Conservation (phyloP, 331 rosid genomes). For the Quercus lobata region DNA sequence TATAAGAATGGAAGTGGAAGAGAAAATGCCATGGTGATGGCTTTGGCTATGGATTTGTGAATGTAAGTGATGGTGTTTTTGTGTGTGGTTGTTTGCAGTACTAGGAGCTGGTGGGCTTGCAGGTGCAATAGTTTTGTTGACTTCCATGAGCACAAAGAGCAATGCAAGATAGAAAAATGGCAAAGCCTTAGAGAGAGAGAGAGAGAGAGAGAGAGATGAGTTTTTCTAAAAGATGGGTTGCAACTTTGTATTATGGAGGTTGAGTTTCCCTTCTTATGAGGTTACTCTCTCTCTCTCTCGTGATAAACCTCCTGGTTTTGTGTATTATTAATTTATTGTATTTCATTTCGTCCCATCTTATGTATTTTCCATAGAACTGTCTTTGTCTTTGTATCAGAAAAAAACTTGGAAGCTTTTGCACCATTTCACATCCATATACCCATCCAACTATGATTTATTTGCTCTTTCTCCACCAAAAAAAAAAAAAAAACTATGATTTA, state of each 20-base stretch:
- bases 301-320: slow-evolving; percentile 34
- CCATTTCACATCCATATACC: slow-evolving; percentile 13
- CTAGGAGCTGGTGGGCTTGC: slow-evolving; percentile 26
- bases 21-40: slow-evolving; percentile 39
- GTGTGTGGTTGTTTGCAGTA: slow-evolving; percentile 25
- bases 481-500: slow-evolving; percentile 3
- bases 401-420: slow-evolving; percentile 32
- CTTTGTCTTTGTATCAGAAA: slow-evolving; percentile 36
- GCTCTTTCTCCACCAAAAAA: not conserved
- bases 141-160: slow-evolving; percentile 64
- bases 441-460: slow-evolving; percentile 18
- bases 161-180: slow-evolving; percentile 17
- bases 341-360: slow-evolving; percentile 34
- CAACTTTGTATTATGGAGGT: slow-evolving; percentile 21
- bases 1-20: slow-evolving; percentile 53
- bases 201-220: slow-evolving; percentile 4
- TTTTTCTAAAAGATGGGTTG: slow-evolving; percentile 24
- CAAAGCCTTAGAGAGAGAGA: not conserved
- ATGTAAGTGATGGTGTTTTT: slow-evolving; percentile 25
- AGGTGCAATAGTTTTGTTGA: slow-evolving; percentile 29
- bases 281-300: slow-evolving; percentile 29
- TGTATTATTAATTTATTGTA: not conserved
- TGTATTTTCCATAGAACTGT: slow-evolving; percentile 43
- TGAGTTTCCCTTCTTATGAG: slow-evolving; percentile 30
- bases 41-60: slow-evolving; percentile 19